Evolutionary conservation across 495 filamentous ascomycete species (phyloP).

Genomic region (Penicillium coffeae): DNA sequence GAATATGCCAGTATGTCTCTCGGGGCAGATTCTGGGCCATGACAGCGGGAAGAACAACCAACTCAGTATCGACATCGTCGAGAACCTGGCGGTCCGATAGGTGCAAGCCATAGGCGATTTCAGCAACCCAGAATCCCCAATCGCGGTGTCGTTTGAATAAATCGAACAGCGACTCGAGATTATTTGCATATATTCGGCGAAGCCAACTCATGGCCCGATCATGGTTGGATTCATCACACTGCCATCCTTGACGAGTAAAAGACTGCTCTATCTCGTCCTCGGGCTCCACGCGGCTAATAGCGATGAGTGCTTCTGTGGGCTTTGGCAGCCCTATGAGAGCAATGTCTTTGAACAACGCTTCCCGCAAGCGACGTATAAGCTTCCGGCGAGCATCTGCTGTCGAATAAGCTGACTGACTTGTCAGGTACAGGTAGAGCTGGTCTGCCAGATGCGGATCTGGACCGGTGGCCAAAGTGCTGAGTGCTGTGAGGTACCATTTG

Average conservation of each 20-base stretch:
- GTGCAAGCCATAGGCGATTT: conserved; percentile 52
- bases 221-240: conserved; percentile 34
- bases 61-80: conserved; percentile 43
- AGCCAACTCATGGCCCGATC: conserved; percentile 34
- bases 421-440: conserved; percentile 41
- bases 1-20: conserved; percentile 49
- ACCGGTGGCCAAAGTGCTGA: conserved; percentile 30
- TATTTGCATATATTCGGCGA: conserved; percentile 16
- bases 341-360: conserved; percentile 39
- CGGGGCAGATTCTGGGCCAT: conserved; percentile 49
- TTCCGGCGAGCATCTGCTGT: conserved; percentile 26
- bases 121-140: conserved; percentile 7
- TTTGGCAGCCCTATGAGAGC: conserved; percentile 39
- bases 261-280: conserved; percentile 36
- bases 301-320: conserved; percentile 34
- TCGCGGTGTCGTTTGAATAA: conserved; percentile 22
- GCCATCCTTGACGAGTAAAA: conserved; percentile 25
- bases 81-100: conserved; percentile 46
- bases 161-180: conserved; percentile 22
- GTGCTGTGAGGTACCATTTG: conserved; percentile 16
- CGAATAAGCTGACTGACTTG: conserved; percentile 26
- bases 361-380: conserved; percentile 38
- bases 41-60: conserved; percentile 45
- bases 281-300: conserved; percentile 32
- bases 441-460: conserved; percentile 30